A percentile compares a stretch with the other conserved stretches of the same genome.
phyloP scores from a whole-genome alignment of 1,284 basidiomycete species.

The Calocybe gambosa region DNA sequence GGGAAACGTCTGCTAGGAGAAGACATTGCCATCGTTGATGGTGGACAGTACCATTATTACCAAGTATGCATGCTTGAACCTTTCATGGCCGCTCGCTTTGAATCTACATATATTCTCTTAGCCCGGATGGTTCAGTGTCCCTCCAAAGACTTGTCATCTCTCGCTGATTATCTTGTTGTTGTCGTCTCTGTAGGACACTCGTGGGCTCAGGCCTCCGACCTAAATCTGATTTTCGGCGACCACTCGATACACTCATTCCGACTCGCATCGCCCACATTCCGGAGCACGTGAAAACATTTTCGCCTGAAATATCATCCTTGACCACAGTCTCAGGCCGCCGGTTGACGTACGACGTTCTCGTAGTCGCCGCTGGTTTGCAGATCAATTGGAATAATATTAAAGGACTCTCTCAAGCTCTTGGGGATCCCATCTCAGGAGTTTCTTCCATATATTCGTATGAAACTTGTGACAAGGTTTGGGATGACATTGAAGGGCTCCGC shows the following conservation, averaged over 20 bases:
- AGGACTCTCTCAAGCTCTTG: slow-evolving; percentile 76
- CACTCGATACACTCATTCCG: slow-evolving; percentile 68
- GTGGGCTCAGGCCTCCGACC: slow-evolving; percentile 83
- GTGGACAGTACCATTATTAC: slow-evolving; percentile 71
- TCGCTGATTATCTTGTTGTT: not conserved
- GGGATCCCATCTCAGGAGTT: slow-evolving; percentile 75
- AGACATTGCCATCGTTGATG: slow-evolving; percentile 83
- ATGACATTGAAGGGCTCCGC: slow-evolving; percentile 70
- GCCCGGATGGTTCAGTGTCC: slow-evolving; percentile 63
- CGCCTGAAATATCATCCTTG: slow-evolving; percentile 71
- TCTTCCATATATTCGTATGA: slow-evolving; percentile 91
- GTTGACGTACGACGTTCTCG: slow-evolving; percentile 81
- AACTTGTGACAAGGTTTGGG: slow-evolving; percentile 85
- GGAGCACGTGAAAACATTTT: slow-evolving; percentile 72
- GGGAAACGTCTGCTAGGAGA: slow-evolving; percentile 63
- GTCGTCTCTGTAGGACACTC: slow-evolving; percentile 67
- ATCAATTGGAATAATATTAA: slow-evolving; percentile 78
- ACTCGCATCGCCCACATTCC: slow-evolving; percentile 69
- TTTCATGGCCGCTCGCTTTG: slow-evolving; percentile 11
- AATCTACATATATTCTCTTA: slow-evolving; percentile 37
- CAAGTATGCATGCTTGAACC: slow-evolving; percentile 40
- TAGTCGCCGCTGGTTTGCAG: slow-evolving; percentile 87
- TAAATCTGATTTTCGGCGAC: slow-evolving; percentile 62
- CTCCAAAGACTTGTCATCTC: slow-evolving; percentile 12
- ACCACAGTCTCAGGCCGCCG: slow-evolving; percentile 65